These are phyloP conservation scores for Cryptococcus sp. DNA, from an alignment of 1,284 basidiomycete species.

Conservation along the genomic window DNA sequence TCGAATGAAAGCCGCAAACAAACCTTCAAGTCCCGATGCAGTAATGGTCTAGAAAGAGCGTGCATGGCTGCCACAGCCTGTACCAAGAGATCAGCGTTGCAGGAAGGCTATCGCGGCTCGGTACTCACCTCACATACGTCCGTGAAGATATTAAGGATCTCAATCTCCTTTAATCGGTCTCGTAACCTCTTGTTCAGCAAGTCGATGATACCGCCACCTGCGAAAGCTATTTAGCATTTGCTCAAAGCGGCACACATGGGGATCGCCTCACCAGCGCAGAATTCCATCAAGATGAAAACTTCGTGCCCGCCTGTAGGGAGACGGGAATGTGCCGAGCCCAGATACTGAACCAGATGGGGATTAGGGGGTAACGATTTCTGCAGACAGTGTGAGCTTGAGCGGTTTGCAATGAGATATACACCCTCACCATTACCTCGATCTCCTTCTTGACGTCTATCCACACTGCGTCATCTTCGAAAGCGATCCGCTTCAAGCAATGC, in stretches of 20 bases:
- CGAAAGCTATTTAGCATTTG: neutral
- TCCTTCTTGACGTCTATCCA: constrained; percentile 95
- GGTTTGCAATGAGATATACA: neutral
- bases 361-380: constrained; percentile 43
- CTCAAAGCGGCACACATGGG: neutral
- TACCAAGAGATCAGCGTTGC: neutral
- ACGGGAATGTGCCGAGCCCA: constrained; percentile 72
- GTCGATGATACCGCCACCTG: constrained; percentile 97
- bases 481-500: constrained; percentile 96
- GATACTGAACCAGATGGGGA: constrained; percentile 47
- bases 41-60: constrained; percentile 75
- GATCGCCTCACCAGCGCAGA: constrained; percentile 64
- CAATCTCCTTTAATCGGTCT: constrained; percentile 87
- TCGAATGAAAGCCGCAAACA: constrained; percentile 4
- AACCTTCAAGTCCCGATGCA: constrained; percentile 93
- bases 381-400: neutral
- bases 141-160: constrained; percentile 97
- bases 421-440: constrained; percentile 93
- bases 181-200: constrained; percentile 96
- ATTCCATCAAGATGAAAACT: constrained; percentile 99
- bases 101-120: neutral
- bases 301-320: constrained; percentile 82
- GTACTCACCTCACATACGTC: constrained; percentile 74
- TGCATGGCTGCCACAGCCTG: constrained; percentile 91
- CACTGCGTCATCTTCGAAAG: constrained; percentile 84